phyloP scores from a whole-genome alignment of 1,284 basidiomycete genomes.

The Agroathelia rolfsii region DNA sequence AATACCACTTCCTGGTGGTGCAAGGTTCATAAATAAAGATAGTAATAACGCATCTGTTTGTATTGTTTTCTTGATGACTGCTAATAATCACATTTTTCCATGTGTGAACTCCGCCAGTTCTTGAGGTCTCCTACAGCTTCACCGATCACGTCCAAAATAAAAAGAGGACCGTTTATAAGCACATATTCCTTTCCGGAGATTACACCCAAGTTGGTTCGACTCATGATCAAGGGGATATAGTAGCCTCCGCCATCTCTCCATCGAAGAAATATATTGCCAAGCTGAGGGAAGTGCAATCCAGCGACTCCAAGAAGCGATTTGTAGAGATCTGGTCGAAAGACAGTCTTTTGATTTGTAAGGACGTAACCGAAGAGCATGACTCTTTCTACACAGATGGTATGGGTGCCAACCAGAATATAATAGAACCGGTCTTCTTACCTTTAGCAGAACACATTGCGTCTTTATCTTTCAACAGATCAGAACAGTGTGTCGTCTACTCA shows the following conservation, averaged over 20 bases:
- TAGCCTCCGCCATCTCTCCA: conserved; percentile 33
- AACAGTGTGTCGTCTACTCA: conserved; percentile 42
- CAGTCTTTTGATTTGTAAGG: conserved; percentile 30
- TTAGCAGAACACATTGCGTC: conserved; percentile 35
- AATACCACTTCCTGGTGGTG: conserved; percentile 29
- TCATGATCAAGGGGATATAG: conserved; percentile 34
- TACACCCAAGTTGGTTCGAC: too few relatives aligned
- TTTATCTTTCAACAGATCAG: conserved; percentile 41
- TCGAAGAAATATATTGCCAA: conserved; percentile 35
- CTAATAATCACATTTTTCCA: too few relatives aligned
- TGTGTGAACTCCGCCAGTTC: conserved; percentile 20
- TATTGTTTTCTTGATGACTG: conserved; percentile 2
- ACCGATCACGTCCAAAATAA: conserved; percentile 38
- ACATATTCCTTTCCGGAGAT: conserved; percentile 23
- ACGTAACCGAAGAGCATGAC: conserved; percentile 52
- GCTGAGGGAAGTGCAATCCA: conserved; percentile 30
- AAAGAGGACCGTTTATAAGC: conserved; percentile 35
- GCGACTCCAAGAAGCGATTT: conserved; percentile 33
- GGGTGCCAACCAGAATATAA: conserved; percentile 6
- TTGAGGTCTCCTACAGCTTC: conserved; percentile 33
- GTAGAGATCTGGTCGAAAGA: conserved; percentile 53
- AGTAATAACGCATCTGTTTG: conserved; percentile 17
- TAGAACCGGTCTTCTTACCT: not conserved
- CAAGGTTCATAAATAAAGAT: conserved; percentile 22
- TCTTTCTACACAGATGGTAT: conserved; percentile 55